Conservation (phyloP, 176 grass and related monocot species). For the Juncus effusus region DNA sequence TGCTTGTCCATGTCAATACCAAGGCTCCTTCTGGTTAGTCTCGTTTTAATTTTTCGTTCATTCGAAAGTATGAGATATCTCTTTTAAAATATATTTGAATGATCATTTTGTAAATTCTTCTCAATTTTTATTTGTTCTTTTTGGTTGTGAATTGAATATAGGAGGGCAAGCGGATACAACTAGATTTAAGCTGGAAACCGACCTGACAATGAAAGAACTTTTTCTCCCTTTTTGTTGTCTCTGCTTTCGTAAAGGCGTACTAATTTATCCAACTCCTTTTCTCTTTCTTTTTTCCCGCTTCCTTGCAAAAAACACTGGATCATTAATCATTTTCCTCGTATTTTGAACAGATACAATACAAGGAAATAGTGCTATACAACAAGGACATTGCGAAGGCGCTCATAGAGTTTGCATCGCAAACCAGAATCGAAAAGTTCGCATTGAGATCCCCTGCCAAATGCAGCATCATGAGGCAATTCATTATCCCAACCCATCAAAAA, state of each 20-base stretch:
- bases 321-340: background rate
- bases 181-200: slow-evolving; percentile 51
- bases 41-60: too few relatives aligned
- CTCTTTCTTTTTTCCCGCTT: too few relatives aligned
- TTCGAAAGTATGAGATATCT: too few relatives aligned
- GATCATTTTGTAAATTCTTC: too few relatives aligned
- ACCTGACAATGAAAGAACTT: slow-evolving; percentile 56
- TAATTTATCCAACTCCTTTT: background rate
- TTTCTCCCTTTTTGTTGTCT: slow-evolving; percentile 91
- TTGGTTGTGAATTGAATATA: background rate
- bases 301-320: too few relatives aligned
- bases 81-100: too few relatives aligned
- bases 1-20: slow-evolving; percentile 72
- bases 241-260: slow-evolving; percentile 88
- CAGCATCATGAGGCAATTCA: slow-evolving; percentile 51
- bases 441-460: slow-evolving; percentile 52
- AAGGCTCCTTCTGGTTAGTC: slow-evolving; percentile 45
- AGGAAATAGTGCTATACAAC: slow-evolving; percentile 74
- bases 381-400: slow-evolving; percentile 65
- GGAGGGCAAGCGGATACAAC: slow-evolving; percentile 40
- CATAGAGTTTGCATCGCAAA: slow-evolving; percentile 52
- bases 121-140: background rate
- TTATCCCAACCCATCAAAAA: background rate
- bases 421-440: slow-evolving; percentile 62
- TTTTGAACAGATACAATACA: slow-evolving; percentile 49